Conservation (phyloP, 2,329 filamentous ascomycete genomes). For the Cladophialophora yegresii region DNA sequence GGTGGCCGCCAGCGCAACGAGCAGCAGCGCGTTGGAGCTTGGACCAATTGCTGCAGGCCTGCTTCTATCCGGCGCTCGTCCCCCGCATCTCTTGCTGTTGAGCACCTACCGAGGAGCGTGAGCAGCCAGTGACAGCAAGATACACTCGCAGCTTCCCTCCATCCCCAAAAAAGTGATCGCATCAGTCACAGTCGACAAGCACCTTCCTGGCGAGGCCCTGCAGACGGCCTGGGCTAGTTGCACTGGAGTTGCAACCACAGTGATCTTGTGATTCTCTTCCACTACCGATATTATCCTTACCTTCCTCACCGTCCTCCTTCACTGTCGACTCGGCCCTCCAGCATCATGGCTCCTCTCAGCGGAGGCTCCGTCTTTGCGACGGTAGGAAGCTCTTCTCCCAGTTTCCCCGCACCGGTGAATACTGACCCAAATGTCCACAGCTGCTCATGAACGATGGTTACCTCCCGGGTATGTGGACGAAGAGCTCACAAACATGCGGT, state of each 20-base stretch:
- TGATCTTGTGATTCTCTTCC: slow-evolving; percentile 4
- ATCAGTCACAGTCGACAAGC: slow-evolving; percentile 13
- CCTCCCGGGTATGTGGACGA: slow-evolving; percentile 70
- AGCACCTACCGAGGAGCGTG: not conserved
- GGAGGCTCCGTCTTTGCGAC: slow-evolving; percentile 38
- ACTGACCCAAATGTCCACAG: slow-evolving; percentile 52
- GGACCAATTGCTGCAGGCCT: slow-evolving; percentile 9
- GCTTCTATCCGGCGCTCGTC: not conserved
- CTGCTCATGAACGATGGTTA: slow-evolving; percentile 91
- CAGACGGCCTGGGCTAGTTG: slow-evolving; percentile 1
- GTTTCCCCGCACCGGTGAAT: slow-evolving; percentile 25
- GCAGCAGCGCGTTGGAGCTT: slow-evolving; percentile 5
- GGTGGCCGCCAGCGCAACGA: slow-evolving; percentile 2
- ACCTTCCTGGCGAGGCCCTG: slow-evolving; percentile 1
- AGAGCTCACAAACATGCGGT: not conserved
- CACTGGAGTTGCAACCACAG: not conserved
- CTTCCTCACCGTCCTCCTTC: not conserved
- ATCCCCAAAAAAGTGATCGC: slow-evolving; percentile 13
- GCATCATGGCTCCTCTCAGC: slow-evolving; percentile 37
- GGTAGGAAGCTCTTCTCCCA: slow-evolving; percentile 27
- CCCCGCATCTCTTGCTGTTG: not conserved
- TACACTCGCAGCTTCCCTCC: slow-evolving; percentile 6
- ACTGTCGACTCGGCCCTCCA: slow-evolving; percentile 15
- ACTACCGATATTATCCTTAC: slow-evolving; percentile 4
- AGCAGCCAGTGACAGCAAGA: slow-evolving; percentile 8